These are phyloP conservation scores for Magnaporthiopsis incrustans DNA, from an alignment of 2,329 filamentous ascomycete genomes.

Conservation along the genomic window DNA sequence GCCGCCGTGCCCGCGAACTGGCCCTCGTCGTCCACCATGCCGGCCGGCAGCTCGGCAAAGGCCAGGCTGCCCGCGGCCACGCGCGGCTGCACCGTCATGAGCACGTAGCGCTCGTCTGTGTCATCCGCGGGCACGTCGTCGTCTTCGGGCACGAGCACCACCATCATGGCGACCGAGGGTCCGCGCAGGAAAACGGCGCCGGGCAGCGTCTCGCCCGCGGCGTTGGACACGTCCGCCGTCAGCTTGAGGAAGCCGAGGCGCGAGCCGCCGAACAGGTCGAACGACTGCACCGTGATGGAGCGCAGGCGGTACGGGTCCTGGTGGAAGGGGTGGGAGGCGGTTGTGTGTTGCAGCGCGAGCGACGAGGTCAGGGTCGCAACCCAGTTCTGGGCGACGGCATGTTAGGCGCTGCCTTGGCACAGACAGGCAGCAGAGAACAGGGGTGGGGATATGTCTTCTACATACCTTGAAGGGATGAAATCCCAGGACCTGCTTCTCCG, in stretches of 20 bases:
- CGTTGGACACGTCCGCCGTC: conserved; percentile 38
- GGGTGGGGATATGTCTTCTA: conserved; percentile 15
- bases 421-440: too few relatives aligned
- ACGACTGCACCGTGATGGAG: conserved; percentile 43
- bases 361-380: conserved; percentile 37
- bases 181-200: conserved; percentile 50
- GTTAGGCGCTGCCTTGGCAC: neutral
- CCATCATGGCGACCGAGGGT: conserved; percentile 52
- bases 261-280: conserved; percentile 39
- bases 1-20: conserved; percentile 51
- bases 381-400: conserved; percentile 33
- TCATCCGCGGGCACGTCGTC: conserved; percentile 14
- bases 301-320: conserved; percentile 43
- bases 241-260: conserved; percentile 52
- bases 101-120: conserved; percentile 42
- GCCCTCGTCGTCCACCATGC: conserved; percentile 52
- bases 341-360: conserved; percentile 33
- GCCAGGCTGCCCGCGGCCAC: conserved; percentile 45
- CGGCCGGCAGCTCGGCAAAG: conserved; percentile 52
- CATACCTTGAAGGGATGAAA: conserved; percentile 46
- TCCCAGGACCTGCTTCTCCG: conserved; percentile 32
- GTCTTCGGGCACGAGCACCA: conserved; percentile 48
- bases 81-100: conserved; percentile 53
- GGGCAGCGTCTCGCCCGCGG: conserved; percentile 39
- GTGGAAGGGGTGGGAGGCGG: conserved; percentile 43